A percentile compares a stretch with the other conserved stretches of the same genome.
Conservation (phyloP, 148 eudicot species). For the Beta vulgaris region DNA sequence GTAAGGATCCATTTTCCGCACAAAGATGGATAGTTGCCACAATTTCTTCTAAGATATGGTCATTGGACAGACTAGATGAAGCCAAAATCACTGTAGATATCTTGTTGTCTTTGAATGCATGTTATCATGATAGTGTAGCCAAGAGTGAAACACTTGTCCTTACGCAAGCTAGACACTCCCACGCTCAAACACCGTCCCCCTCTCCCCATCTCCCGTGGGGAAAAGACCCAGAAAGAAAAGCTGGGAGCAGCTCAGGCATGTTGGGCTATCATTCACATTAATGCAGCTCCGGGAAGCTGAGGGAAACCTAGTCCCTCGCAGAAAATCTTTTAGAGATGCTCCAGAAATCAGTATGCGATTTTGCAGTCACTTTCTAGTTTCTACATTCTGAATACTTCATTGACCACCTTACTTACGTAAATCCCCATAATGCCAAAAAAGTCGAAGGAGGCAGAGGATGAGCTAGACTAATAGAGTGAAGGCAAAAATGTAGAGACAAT, state of each 20-base stretch:
- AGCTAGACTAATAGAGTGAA: not conserved
- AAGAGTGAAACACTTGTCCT: not conserved
- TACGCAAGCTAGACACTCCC: not conserved
- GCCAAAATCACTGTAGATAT: not conserved
- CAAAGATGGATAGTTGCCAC: not conserved
- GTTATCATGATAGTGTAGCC: not conserved
- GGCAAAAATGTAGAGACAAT: not conserved
- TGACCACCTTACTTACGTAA: not conserved
- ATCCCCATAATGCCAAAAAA: not conserved
- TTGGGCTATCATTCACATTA: not conserved
- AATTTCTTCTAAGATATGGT: not conserved
- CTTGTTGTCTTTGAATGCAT: not conserved
- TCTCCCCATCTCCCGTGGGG: not conserved
- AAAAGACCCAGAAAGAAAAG: not conserved
- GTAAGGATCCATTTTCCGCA: not conserved
- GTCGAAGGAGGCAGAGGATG: not conserved
- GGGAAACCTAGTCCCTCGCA: not conserved
- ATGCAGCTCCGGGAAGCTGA: not conserved
- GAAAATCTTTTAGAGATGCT: not conserved
- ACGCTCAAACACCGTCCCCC: not conserved
- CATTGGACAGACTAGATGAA: not conserved
- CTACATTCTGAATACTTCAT: not conserved
- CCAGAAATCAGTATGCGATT: not conserved
- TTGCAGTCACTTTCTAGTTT: not conserved
- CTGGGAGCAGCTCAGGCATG: not conserved